phyloP scores from a whole-genome alignment of 768 basidiomycete species.

The Chalciporus pseudorubinellus region DNA sequence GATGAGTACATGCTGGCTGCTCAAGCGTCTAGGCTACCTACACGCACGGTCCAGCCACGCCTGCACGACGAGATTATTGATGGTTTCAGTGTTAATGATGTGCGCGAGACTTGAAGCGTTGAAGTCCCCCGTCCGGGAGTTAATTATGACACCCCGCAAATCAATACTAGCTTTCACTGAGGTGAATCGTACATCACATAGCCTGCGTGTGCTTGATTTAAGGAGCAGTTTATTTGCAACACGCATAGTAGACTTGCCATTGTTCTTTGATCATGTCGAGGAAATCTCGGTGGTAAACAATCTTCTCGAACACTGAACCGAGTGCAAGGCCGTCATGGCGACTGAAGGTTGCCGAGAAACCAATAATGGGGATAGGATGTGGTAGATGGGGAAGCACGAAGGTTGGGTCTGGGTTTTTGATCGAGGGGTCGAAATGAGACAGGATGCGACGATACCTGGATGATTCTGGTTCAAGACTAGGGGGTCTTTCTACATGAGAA shows the following conservation, averaged over 20 bases:
- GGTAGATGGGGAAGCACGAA: conserved; percentile 36
- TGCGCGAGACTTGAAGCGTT: conserved; percentile 72
- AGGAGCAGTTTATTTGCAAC: background rate
- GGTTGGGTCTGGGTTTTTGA: conserved; percentile 50
- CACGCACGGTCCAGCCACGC: conserved; percentile 86
- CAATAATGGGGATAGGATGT: conserved; percentile 76
- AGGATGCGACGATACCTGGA: conserved; percentile 76
- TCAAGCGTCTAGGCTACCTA: conserved; percentile 34
- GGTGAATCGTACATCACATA: conserved; percentile 85
- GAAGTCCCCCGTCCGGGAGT: conserved; percentile 75
- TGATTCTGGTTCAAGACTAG: conserved; percentile 6
- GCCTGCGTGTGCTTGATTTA: conserved; percentile 42
- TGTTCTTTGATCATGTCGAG: conserved; percentile 90
- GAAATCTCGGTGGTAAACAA: conserved; percentile 92
- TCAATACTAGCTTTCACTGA: conserved; percentile 74
- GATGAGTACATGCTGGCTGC: conserved; percentile 3
- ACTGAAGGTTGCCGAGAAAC: conserved; percentile 94
- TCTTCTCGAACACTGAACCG: conserved; percentile 82
- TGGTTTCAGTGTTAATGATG: conserved; percentile 73
- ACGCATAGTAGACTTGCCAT: conserved; percentile 50
- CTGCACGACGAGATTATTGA: conserved; percentile 77
- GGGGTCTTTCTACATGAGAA: background rate
- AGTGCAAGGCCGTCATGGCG: conserved; percentile 89
- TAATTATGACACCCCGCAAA: conserved; percentile 64
- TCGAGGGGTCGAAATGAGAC: conserved; percentile 74